Evolutionary conservation across 2,329 filamentous ascomycete species (phyloP), one percentile per base, ranked within the genome.

Genomic region (Aspergillus aculeatus): DNA sequence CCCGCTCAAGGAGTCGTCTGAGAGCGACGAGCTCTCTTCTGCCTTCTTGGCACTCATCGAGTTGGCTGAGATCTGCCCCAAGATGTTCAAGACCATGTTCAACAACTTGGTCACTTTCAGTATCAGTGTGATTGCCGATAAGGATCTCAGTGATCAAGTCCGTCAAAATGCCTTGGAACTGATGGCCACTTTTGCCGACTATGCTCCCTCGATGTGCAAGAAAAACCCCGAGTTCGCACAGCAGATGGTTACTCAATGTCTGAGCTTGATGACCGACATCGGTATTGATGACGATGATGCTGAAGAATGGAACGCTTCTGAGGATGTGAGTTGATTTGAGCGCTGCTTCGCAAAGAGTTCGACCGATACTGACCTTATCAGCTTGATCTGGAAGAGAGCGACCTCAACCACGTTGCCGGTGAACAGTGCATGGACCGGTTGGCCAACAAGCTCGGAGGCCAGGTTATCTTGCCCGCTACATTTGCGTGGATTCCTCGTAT

Each of bases 341-440:
- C 29, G 38, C 68, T 77, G 60, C 49, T 23, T 59, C 69, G 24
- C 50, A 32, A 19, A 31, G 5, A 10, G 9, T 44, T 11, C 47
- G n/a, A 35, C 6, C 19, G 14, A n/a, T 47, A 31, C 80, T 71
- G 50, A 58, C 52, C 21, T 32, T 29, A 59, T 19, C 68, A 91
- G 89, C 87, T 97, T 65, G 95, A 99, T 65, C 86, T 92, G 61
- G 95, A 98, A 68, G 95, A 99, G 78, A 97, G 92, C 72, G 95
- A 99, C 71, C 86, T 92, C 63, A 99, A 99, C 75, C 95, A 99
- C 72, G 93, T 99, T 65, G 95, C 94, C 48, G 95, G 95, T 62
- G 95, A 99, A 78, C 95, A 99, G 78, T 96, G 92, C 68, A 98
- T 99, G 94, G 95, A 99, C 74, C 88, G 95, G 59, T 82, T 99